Base-by-base conservation (phyloP, 306 rosid genomes). In the Dryas octopetala region DNA sequence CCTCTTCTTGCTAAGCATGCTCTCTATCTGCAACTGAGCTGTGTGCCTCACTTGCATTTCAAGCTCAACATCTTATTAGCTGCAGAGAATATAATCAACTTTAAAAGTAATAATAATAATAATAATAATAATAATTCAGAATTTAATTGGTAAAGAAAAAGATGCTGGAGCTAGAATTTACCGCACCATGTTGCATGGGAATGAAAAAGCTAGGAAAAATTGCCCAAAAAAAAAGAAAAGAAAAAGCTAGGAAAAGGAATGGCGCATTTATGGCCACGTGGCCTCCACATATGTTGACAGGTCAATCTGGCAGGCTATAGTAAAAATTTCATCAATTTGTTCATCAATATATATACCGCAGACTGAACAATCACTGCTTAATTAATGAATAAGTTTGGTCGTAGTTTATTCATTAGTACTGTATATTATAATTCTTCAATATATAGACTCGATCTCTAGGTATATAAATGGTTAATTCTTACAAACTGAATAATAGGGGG, bases 201-300 rank as follows among this genome's bases (percentile, higher is more conserved):
- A 78, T 57, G 71, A 81, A 81, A 76, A 74, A 32, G 38, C 38
- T 23, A 75, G 68, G 47, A 71, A 82, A 74, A 72, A 19, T 19
- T 19, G 19, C 19, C 19, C 19, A 19, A 19, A 19, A 19, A 19
- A 19, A 19, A 19, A 19, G 19, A 19, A 19, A 28, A 1, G 32
- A 28, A 28, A 28, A 1, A 1, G 19, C 19, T 23, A 75, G 68
- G 47, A 71, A 82, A 74, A 72, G 76, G 62, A 64, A 76, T 53
- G 88, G 80, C 67, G 60, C 70, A 70, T 63, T 73, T 67, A 47
- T 51, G 63, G 70, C 84, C 82, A 80, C 66, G 70, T 81, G 88
- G 80, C 74, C 1, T 57, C 64, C 51, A 0, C 13, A 8, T 59
- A 7, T 14, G 38, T 41, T 69, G 68, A 66, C 85, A 74, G 54